Percentiles rank a stretch among this genome's conserved stretches.
Evolutionary conservation across 176 grass and related monocot genomes (phyloP).

Genomic region (Tillandsia fasciculata): DNA sequence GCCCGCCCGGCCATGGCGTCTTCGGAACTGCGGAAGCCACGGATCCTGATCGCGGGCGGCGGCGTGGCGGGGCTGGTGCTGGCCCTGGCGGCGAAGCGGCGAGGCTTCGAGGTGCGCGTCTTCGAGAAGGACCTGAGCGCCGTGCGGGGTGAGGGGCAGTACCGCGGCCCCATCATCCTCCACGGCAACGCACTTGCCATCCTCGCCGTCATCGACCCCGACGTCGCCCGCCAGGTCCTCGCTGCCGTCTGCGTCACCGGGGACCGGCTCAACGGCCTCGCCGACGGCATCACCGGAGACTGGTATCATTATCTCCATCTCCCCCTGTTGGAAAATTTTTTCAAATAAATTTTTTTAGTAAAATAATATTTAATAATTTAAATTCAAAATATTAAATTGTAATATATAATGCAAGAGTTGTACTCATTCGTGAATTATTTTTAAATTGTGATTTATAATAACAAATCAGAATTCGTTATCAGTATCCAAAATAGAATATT

Average conservation of each 20-base stretch:
- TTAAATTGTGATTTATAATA: too few relatives aligned
- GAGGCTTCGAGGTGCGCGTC: background rate
- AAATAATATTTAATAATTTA: too few relatives aligned
- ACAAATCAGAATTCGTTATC: too few relatives aligned
- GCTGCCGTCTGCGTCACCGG: background rate
- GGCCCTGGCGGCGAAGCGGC: background rate
- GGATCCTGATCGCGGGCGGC: slow-evolving; percentile 1
- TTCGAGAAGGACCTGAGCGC: slow-evolving; percentile 4
- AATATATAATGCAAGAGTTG: too few relatives aligned
- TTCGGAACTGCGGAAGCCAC: background rate
- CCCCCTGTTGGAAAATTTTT: background rate
- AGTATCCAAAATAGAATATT: too few relatives aligned
- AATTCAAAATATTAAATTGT: too few relatives aligned
- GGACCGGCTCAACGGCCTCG: background rate
- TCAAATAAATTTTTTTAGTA: too few relatives aligned
- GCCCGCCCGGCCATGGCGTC: background rate
- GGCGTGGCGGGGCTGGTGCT: background rate
- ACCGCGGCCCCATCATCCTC: background rate
- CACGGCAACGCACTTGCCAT: background rate
- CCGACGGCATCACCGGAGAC: background rate
- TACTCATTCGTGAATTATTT: too few relatives aligned
- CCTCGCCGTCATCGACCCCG: slow-evolving; percentile 3
- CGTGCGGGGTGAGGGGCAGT: background rate
- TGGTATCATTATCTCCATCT: background rate
- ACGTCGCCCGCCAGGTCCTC: background rate